Evolutionary conservation across 306 rosid species (phyloP).

Genomic region (Potentilla sterilis): DNA sequence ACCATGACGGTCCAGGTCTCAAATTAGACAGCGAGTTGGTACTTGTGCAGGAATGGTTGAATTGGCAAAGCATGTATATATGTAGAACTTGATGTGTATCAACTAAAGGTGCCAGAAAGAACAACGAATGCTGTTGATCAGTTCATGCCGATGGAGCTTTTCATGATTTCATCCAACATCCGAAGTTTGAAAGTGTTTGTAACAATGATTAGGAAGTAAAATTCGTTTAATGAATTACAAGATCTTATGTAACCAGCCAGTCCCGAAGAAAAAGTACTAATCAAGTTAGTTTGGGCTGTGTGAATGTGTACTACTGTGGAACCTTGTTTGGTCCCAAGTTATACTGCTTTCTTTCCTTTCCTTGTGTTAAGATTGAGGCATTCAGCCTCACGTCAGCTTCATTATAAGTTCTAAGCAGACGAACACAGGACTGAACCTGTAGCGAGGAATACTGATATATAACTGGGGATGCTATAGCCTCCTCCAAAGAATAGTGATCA

Average conservation of each 20-base stretch:
- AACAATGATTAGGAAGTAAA: conserved; percentile 75
- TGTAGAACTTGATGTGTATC: background rate
- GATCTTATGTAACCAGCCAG: background rate
- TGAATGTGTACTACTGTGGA: background rate
- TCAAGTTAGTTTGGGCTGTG: background rate
- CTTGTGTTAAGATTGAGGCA: background rate
- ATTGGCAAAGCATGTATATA: background rate
- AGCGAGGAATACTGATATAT: background rate
- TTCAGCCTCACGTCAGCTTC: background rate
- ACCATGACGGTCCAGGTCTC: background rate
- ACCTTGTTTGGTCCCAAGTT: conserved; percentile 17
- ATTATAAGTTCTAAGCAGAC: background rate
- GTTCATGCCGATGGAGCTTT: conserved; percentile 63
- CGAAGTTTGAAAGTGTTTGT: conserved; percentile 42
- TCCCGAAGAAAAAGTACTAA: too few species aligned
- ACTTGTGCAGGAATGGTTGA: background rate
- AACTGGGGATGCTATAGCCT: background rate
- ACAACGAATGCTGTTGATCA: background rate
- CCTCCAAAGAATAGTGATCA: background rate
- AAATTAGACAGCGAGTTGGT: background rate
- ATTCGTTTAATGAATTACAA: conserved; percentile 45
- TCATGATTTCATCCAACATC: conserved; percentile 41
- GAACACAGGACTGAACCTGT: background rate
- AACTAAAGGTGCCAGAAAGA: background rate
- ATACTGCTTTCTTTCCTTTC: background rate